Evolutionary conservation across 2,329 filamentous ascomycete genomes (phyloP).

Genomic region (Mariannaea elegans): DNA sequence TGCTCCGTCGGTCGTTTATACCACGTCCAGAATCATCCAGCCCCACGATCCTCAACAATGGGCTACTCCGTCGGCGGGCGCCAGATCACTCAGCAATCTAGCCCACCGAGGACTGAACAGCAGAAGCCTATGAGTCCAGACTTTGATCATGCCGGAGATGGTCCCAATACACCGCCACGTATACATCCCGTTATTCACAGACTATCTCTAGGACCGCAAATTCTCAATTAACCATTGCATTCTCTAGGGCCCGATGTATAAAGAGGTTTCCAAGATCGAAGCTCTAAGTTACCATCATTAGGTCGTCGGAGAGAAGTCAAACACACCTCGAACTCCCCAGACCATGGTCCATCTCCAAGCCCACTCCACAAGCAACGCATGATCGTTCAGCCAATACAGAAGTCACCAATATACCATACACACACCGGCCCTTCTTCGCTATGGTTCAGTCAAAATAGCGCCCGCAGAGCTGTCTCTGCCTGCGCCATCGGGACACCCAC

Average conservation of each 20-base stretch:
- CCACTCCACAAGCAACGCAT: constrained; percentile 51
- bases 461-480: constrained; percentile 78
- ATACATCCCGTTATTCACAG: constrained; percentile 49
- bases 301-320: constrained; percentile 60
- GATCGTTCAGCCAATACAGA: constrained; percentile 44
- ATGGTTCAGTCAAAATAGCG: constrained; percentile 41
- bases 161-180: constrained; percentile 53
- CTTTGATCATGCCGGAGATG: too few relatives aligned
- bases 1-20: constrained; percentile 62
- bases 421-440: constrained; percentile 32
- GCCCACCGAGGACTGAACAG: constrained; percentile 66
- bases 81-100: constrained; percentile 56
- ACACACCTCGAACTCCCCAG: constrained; percentile 48
- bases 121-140: constrained; percentile 57
- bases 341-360: constrained; percentile 50
- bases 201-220: constrained; percentile 60
- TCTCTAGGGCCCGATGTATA: constrained; percentile 60
- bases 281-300: constrained; percentile 65
- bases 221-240: constrained; percentile 59
- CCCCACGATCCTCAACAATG: constrained; percentile 75
- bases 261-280: constrained; percentile 63
- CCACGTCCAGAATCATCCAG: constrained; percentile 68
- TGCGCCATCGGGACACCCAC: constrained; percentile 70
- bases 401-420: constrained; percentile 39
- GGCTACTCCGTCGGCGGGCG: constrained; percentile 59